Evolutionary conservation across 257 asterid genomes (phyloP).

Genomic region (Hygrophila difformis): DNA sequence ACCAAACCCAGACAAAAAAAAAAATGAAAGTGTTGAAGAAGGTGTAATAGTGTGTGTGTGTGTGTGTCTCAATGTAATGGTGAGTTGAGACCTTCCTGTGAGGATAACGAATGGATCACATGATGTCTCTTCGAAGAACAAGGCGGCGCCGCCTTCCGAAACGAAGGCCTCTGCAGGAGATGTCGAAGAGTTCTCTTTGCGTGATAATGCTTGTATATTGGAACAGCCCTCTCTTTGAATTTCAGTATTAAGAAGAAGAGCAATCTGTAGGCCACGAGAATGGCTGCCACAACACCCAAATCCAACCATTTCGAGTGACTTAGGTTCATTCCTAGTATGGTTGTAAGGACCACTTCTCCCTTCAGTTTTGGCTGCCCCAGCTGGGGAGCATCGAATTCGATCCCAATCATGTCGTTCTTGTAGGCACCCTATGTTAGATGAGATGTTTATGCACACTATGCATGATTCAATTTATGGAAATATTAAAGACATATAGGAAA

Average conservation of each 20-base stretch:
- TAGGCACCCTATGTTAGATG: constrained; percentile 54
- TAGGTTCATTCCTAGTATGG: constrained; percentile 45
- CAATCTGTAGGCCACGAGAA: constrained; percentile 46
- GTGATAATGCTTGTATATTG: constrained; percentile 33
- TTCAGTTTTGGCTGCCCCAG: constrained; percentile 43
- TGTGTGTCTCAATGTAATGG: constrained; percentile 51
- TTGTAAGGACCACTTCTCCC: constrained; percentile 50
- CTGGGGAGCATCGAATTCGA: constrained; percentile 42
- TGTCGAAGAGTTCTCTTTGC: constrained; percentile 43
- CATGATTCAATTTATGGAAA: too few relatives aligned
- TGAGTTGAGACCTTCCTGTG: constrained; percentile 80
- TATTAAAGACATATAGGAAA: too few relatives aligned
- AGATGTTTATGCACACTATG: not conserved
- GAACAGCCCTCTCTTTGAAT: constrained; percentile 66
- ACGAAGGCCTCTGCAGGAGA: constrained; percentile 66
- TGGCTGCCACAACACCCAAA: constrained; percentile 42
- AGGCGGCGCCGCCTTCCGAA: constrained; percentile 45
- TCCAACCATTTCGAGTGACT: constrained; percentile 93
- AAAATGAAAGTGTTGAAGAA: too few relatives aligned
- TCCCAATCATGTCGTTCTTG: constrained; percentile 82
- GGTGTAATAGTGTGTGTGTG: too few relatives aligned
- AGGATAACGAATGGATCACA: constrained; percentile 47
- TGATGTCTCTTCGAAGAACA: constrained; percentile 48
- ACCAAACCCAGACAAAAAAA: too few relatives aligned
- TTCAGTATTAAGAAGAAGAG: constrained; percentile 58